Evolutionary conservation across 352 stramenopile genomes (phyloP).

Genomic region (Pythium coloratum): DNA sequence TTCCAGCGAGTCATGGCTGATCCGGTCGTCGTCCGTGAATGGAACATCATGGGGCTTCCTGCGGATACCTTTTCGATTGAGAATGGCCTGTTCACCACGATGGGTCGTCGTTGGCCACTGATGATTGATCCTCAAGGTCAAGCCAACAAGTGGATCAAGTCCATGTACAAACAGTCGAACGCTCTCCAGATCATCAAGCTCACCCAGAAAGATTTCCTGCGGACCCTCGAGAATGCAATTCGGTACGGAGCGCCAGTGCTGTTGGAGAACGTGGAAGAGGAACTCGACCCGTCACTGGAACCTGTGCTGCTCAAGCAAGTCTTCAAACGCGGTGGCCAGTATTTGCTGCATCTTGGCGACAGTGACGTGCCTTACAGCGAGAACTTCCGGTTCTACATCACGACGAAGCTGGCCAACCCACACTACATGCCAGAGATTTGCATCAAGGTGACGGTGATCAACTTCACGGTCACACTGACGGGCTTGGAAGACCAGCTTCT

Average conservation of each 20-base stretch:
- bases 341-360: slow-evolving; percentile 89
- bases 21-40: slow-evolving; percentile 88
- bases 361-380: slow-evolving; percentile 92
- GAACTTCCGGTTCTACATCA: slow-evolving; percentile 94
- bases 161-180: slow-evolving; percentile 85
- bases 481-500: slow-evolving; percentile 93
- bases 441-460: slow-evolving; percentile 95
- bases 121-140: slow-evolving; percentile 95
- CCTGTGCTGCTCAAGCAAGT: slow-evolving; percentile 92
- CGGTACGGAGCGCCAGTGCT: slow-evolving; percentile 90
- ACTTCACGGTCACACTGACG: slow-evolving; percentile 93
- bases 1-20: slow-evolving; percentile 83
- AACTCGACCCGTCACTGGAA: slow-evolving; percentile 92
- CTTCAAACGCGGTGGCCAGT: slow-evolving; percentile 91
- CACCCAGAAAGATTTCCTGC: slow-evolving; percentile 90
- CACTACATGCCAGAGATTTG: slow-evolving; percentile 95
- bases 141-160: slow-evolving; percentile 94
- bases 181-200: slow-evolving; percentile 93
- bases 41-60: slow-evolving; percentile 91
- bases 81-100: slow-evolving; percentile 92
- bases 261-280: slow-evolving; percentile 94
- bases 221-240: slow-evolving; percentile 92
- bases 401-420: slow-evolving; percentile 93
- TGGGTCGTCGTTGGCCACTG: slow-evolving; percentile 89
- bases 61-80: slow-evolving; percentile 93